These are phyloP conservation scores for Mycena latifolia DNA, from an alignment of 768 basidiomycete species.

Conservation along the genomic window DNA sequence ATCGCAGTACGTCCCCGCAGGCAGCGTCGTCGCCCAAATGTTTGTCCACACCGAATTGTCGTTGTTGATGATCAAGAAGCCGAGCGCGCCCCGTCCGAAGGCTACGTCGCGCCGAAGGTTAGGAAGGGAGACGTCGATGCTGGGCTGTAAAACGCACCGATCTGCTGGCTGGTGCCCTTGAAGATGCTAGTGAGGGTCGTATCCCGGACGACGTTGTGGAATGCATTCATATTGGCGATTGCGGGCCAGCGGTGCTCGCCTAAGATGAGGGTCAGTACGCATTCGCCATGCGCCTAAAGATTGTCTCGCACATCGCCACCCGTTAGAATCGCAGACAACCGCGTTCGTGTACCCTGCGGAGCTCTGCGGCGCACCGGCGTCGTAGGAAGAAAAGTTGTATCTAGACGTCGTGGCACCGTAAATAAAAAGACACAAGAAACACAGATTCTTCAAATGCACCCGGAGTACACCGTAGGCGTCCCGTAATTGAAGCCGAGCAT, in stretches of 20 bases:
- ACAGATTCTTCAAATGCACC: conserved; percentile 17
- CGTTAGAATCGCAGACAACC: conserved; percentile 36
- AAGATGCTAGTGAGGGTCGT: conserved; percentile 29
- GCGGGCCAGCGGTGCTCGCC: conserved; percentile 32
- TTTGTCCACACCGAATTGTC: conserved; percentile 19
- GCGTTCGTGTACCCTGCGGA: conserved; percentile 34
- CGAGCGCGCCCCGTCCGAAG: conserved; percentile 26
- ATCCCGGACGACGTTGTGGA: conserved; percentile 37
- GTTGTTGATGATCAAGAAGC: conserved; percentile 34
- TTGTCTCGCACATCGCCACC: conserved; percentile 35
- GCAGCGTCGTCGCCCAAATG: conserved; percentile 24
- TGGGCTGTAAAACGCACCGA: conserved; percentile 24
- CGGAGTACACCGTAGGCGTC: conserved; percentile 38
- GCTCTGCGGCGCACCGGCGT: conserved; percentile 37
- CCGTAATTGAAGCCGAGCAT: conserved; percentile 39
- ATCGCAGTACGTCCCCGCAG: conserved; percentile 36
- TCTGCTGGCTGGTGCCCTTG: conserved; percentile 33
- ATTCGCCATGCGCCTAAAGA: background rate
- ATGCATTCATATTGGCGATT: conserved; percentile 35
- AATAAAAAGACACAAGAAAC: background rate
- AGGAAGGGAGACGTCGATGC: background rate
- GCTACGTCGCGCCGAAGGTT: conserved; percentile 13
- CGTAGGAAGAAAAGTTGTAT: conserved; percentile 17
- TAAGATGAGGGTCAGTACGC: background rate
- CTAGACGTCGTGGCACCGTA: background rate